Conservation (phyloP, 2,329 filamentous ascomycete species). For the Thermomyces lanuginosus region DNA sequence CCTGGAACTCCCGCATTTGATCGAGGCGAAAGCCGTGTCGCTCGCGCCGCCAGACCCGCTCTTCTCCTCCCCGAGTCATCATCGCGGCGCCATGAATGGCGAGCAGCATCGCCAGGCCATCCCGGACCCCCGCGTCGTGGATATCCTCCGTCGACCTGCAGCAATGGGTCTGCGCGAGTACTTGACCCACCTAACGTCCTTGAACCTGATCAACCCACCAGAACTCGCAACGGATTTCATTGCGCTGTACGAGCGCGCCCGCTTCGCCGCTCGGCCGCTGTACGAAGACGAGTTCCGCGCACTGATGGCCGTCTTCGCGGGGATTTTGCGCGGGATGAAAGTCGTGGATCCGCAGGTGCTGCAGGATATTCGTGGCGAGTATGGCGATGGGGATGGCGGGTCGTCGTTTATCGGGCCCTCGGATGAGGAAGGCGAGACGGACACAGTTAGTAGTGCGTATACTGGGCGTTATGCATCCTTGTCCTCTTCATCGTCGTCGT, state of each 20-base stretch:
- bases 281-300: constrained; percentile 54
- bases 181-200: constrained; percentile 48
- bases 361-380: constrained; percentile 16
- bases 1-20: constrained; percentile 68
- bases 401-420: constrained; percentile 23
- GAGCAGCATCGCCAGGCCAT: constrained; percentile 23
- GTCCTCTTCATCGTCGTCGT: too few species aligned
- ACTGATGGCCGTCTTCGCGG: constrained; percentile 73
- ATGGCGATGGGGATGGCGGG: constrained; percentile 11
- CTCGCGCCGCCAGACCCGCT: constrained; percentile 49
- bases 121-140: constrained; percentile 52
- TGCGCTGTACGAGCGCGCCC: constrained; percentile 61
- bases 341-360: constrained; percentile 42
- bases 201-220: constrained; percentile 45
- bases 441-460: too few species aligned
- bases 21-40: constrained; percentile 85
- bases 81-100: constrained; percentile 18
- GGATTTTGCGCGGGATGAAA: constrained; percentile 60
- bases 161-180: constrained; percentile 68
- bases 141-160: constrained; percentile 51
- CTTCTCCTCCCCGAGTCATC: constrained; percentile 19
- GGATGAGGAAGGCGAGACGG: constrained; percentile 24
- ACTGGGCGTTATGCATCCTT: too few species aligned
- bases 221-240: constrained; percentile 47
- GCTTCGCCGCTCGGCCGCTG: constrained; percentile 59